These are phyloP conservation scores for Trichosporon sp. DNA, from an alignment of 1,284 basidiomycete species.

Conservation along the genomic window DNA sequence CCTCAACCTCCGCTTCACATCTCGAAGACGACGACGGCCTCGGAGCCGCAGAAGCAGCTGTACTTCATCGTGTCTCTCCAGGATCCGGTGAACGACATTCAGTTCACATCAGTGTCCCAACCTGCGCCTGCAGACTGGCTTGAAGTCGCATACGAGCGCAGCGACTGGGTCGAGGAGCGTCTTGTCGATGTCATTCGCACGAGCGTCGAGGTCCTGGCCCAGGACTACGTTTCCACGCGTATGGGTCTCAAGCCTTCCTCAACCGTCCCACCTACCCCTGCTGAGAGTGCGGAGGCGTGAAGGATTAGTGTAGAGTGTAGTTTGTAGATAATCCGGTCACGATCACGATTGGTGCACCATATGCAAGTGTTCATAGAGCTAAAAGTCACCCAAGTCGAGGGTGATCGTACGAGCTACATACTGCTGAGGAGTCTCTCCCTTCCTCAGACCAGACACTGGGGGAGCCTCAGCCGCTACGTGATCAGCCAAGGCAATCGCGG, in stretches of 20 bases:
- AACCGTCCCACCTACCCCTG: background rate
- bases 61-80: conserved; percentile 79
- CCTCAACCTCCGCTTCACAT: conserved; percentile 38
- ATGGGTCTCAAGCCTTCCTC: conserved; percentile 45
- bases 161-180: conserved; percentile 92
- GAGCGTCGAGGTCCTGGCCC: conserved; percentile 77
- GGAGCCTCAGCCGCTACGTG: conserved; percentile 18
- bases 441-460: conserved; percentile 32
- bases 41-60: conserved; percentile 56
- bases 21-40: conserved; percentile 6
- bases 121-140: conserved; percentile 75
- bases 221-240: conserved; percentile 58
- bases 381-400: conserved; percentile 52
- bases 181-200: conserved; percentile 77
- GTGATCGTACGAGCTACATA: conserved; percentile 48
- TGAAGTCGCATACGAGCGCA: conserved; percentile 73
- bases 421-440: conserved; percentile 45
- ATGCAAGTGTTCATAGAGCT: background rate
- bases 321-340: background rate
- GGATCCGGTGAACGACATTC: conserved; percentile 74
- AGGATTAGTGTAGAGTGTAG: background rate
- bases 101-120: conserved; percentile 73
- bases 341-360: background rate
- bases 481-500: conserved; percentile 2
- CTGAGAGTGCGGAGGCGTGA: background rate